Base-by-base conservation (phyloP, 345 rosid species). In the Capsella bursapastoris region DNA sequence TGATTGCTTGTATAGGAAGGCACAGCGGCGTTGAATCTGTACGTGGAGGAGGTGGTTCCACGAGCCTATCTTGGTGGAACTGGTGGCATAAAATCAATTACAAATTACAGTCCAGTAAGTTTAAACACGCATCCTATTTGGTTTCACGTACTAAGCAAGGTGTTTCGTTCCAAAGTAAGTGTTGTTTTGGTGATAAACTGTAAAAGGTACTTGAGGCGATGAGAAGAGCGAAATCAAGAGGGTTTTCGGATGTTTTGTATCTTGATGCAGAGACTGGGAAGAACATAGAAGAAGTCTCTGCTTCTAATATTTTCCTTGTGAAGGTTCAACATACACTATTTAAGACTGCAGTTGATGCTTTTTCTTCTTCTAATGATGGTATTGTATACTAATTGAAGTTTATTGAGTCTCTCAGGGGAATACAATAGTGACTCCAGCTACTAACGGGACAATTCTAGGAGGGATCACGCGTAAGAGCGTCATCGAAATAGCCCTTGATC, bases 191-290 rank as follows among this genome's bases (percentile, higher is more conserved):
- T 50, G 6, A 9, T 56, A 14, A 43, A 14, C 5, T 32, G 10
- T 67, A 6, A 80, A 65, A 94, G 97, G 97, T 86, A 63, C 49
- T 91, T 76, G 84, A 86, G 67, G 88, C 89, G 57, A 49, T 88
- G 58, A 57, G 61, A 58, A 87, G 83, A 68, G 97, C 97, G 4
- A 93, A 89, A 78, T 73, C 50, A 79, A 83, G 84, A 63, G 97
- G 98, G 59, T 89, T 88, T 73, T 87, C 93, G 8, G 97, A 93
- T 77, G 94, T 89, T 41, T 38, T 93, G 73, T 94, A 87, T 76
- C 95, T 94, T n/a, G 98, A 91, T 70, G 84, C 96, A 0, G 83
- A 81, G 31, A 78, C 80, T 41, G 82, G 78, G 70, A 87, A 86
- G 66, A 65, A 88, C 57, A 11, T 94, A 50, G 97, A 94, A 82